These are phyloP conservation scores for Croton setiger DNA, from an alignment of 441 rosid species.

Conservation along the genomic window DNA sequence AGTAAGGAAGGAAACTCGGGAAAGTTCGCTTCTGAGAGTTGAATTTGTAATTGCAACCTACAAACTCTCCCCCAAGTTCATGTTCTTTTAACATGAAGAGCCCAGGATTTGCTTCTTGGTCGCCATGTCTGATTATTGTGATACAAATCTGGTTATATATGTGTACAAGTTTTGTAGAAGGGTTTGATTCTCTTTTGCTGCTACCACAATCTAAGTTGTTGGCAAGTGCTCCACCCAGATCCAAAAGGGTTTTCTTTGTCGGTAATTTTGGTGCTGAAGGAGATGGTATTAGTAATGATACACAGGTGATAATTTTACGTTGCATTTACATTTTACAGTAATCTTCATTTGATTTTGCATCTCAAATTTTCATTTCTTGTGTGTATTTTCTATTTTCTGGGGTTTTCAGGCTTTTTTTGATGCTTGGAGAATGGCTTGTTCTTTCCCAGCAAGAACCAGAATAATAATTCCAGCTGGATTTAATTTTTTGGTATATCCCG, in stretches of 20 bases:
- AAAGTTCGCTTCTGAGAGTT: neutral
- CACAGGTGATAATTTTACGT: constrained; percentile 42
- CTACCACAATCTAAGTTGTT: constrained; percentile 46
- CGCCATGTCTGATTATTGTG: constrained; percentile 13
- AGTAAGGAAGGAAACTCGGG: neutral
- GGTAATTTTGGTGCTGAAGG: constrained; percentile 70
- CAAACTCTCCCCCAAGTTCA: neutral
- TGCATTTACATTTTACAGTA: neutral
- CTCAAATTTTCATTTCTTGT: neutral
- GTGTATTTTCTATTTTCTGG: neutral
- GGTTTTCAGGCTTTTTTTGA: constrained; percentile 57
- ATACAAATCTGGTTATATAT: constrained; percentile 7
- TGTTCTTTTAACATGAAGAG: constrained; percentile 25
- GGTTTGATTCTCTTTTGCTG: constrained; percentile 50
- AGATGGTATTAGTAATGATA: constrained; percentile 68
- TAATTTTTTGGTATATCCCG: constrained; percentile 54
- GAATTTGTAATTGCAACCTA: neutral
- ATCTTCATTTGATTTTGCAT: neutral
- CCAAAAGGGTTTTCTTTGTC: constrained; percentile 50
- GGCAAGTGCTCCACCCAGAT: constrained; percentile 38
- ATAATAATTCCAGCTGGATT: constrained; percentile 53
- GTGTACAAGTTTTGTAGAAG: constrained; percentile 33
- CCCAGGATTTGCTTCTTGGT: constrained; percentile 18
- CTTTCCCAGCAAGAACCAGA: constrained; percentile 43
- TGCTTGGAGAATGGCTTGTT: constrained; percentile 80